phyloP scores from a whole-genome alignment of 2,329 filamentous ascomycete species.

The Colletotrichum truncatum region DNA sequence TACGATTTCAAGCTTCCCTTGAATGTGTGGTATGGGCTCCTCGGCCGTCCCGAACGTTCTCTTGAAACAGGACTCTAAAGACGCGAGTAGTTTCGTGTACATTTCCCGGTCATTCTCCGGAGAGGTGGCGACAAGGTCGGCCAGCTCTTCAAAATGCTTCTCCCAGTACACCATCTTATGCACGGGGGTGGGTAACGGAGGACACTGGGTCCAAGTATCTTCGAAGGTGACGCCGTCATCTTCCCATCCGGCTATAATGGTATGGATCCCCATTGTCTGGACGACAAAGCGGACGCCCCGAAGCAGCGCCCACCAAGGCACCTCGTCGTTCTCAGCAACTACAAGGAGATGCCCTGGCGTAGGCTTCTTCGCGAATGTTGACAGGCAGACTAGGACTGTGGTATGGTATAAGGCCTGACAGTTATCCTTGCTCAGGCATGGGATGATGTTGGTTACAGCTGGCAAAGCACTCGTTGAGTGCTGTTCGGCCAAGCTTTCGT shows the following conservation, averaged over 20 bases:
- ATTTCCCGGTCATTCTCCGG: neutral
- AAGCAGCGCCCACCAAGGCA: constrained; percentile 33
- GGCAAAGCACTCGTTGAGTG: constrained; percentile 32
- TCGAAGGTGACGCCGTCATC: constrained; percentile 16
- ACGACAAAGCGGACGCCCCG: constrained; percentile 33
- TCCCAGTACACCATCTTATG: constrained; percentile 29
- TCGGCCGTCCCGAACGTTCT: constrained; percentile 24
- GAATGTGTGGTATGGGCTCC: neutral
- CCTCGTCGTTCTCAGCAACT: constrained; percentile 28
- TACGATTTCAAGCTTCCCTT: constrained; percentile 23
- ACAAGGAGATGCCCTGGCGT: constrained; percentile 30
- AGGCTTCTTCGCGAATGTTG: constrained; percentile 31
- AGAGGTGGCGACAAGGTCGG: constrained; percentile 20
- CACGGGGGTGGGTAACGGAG: neutral
- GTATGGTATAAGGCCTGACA: constrained; percentile 35
- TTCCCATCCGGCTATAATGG: constrained; percentile 29
- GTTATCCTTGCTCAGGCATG: constrained; percentile 30
- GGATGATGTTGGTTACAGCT: constrained; percentile 33
- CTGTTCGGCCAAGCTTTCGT: constrained; percentile 31
- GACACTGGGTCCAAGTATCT: constrained; percentile 3
- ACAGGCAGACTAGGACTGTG: constrained; percentile 34
- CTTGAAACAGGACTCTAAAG: constrained; percentile 21
- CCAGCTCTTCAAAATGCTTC: constrained; percentile 21
- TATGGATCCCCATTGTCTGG: constrained; percentile 18
- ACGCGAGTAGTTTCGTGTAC: neutral